A percentile compares a stretch with the other conserved stretches of the same genome.
Evolutionary conservation across 805 yeast species (phyloP).

Genomic region (Yarrowia alimentaria): DNA sequence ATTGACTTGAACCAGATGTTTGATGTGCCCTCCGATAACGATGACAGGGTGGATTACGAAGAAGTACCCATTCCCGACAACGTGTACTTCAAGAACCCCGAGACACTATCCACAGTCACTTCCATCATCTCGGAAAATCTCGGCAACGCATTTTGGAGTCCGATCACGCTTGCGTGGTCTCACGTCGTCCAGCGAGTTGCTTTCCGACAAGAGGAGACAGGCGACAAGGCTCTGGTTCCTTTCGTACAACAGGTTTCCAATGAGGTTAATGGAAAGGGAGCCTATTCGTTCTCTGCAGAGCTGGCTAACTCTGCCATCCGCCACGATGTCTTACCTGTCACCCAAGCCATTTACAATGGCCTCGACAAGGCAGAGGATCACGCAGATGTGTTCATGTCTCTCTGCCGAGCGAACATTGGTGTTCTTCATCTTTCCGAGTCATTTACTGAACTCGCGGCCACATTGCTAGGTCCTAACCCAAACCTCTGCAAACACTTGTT

Average conservation of each 20-base stretch:
- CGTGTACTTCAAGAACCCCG: conserved; percentile 29
- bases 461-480: conserved; percentile 42
- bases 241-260: conserved; percentile 16
- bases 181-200: conserved; percentile 35
- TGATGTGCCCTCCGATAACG: conserved; percentile 20
- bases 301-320: conserved; percentile 10
- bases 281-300: conserved; percentile 8
- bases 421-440: conserved; percentile 16
- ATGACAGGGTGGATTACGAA: conserved; percentile 3
- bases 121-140: conserved; percentile 22
- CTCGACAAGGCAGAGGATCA: not conserved
- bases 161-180: conserved; percentile 37
- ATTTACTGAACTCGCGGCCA: conserved; percentile 16
- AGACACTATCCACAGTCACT: conserved; percentile 33
- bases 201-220: conserved; percentile 31
- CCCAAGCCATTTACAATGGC: not conserved
- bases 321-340: not conserved
- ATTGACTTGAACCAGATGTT: conserved; percentile 37
- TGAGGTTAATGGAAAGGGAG: conserved; percentile 5
- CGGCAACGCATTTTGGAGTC: conserved; percentile 26
- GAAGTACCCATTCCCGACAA: conserved; percentile 1
- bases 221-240: conserved; percentile 13
- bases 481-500: conserved; percentile 50
- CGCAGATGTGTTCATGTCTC: conserved; percentile 16
- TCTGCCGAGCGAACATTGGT: conserved; percentile 18